Evolutionary conservation across 2,329 filamentous ascomycete genomes (phyloP).

Genomic region (Trichoderma sp.): DNA sequence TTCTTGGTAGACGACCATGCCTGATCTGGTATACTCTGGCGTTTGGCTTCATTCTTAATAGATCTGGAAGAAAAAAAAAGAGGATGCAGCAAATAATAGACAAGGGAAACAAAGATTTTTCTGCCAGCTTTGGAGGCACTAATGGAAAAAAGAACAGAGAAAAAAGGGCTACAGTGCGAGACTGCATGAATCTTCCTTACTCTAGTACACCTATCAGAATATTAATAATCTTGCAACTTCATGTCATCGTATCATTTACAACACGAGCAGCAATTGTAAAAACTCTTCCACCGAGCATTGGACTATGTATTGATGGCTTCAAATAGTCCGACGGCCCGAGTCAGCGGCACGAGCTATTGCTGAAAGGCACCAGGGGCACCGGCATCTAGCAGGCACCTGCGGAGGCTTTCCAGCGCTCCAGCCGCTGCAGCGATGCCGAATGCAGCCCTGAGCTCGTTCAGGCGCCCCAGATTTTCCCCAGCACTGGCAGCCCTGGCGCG

Average conservation of each 20-base stretch:
- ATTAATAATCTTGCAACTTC: not conserved
- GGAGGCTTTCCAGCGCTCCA: not conserved
- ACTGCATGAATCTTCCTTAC: not conserved
- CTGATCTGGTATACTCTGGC: not conserved
- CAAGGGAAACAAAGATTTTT: not conserved
- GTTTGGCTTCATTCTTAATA: not conserved
- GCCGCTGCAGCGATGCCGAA: constrained; percentile 5
- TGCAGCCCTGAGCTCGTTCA: not conserved
- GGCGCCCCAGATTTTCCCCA: constrained; percentile 23
- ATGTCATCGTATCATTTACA: not conserved
- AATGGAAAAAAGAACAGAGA: not conserved
- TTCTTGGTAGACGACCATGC: not conserved
- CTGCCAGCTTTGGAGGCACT: not conserved
- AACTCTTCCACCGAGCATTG: not conserved
- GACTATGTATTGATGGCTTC: not conserved
- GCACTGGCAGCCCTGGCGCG: not conserved
- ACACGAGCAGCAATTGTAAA: not conserved
- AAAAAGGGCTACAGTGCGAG: not conserved
- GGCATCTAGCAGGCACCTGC: not conserved
- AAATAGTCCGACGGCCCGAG: not conserved
- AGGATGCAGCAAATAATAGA: constrained; percentile 9
- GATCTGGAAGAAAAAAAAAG: not conserved
- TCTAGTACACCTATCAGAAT: not conserved
- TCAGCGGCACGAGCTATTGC: not conserved
- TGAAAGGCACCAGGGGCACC: not conserved